Evolutionary conservation across 306 rosid species (phyloP).

Genomic region (Argentina anserina): DNA sequence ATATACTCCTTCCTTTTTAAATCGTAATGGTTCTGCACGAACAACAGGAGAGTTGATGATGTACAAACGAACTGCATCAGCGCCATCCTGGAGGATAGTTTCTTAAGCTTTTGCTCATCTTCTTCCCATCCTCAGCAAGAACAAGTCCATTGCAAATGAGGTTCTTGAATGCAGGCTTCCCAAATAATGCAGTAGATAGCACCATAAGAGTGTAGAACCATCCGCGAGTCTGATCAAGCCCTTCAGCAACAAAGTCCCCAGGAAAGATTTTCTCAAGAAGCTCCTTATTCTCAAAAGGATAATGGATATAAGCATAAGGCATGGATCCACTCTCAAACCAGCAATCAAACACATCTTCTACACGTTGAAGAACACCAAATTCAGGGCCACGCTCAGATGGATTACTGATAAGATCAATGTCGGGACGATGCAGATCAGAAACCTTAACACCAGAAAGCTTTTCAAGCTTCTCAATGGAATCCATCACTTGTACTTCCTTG

Average conservation of each 20-base stretch:
- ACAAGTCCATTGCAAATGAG: conserved; percentile 97
- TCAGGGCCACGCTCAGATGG: conserved; percentile 62
- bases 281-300: conserved; percentile 82
- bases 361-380: conserved; percentile 68
- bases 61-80: conserved; percentile 85
- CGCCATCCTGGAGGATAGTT: conserved; percentile 92
- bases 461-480: conserved; percentile 81
- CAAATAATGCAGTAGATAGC: conserved; percentile 84
- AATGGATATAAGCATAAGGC: conserved; percentile 96
- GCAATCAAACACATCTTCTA: conserved; percentile 96
- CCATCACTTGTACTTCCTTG: conserved; percentile 67
- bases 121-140: conserved; percentile 92
- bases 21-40: conserved; percentile 89
- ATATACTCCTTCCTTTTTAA: conserved; percentile 91
- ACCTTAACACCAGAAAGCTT: conserved; percentile 82
- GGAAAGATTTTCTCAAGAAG: conserved; percentile 90
- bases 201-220: conserved; percentile 99
- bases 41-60: conserved; percentile 95
- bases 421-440: conserved; percentile 85
- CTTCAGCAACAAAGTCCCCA: conserved; percentile 96
- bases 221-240: conserved; percentile 95
- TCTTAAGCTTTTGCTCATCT: conserved; percentile 92
- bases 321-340: conserved; percentile 99
- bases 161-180: conserved; percentile 86
- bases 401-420: conserved; percentile 86